Conservation (phyloP, 108 stramenopile species). For the Skeletonema grethae region DNA sequence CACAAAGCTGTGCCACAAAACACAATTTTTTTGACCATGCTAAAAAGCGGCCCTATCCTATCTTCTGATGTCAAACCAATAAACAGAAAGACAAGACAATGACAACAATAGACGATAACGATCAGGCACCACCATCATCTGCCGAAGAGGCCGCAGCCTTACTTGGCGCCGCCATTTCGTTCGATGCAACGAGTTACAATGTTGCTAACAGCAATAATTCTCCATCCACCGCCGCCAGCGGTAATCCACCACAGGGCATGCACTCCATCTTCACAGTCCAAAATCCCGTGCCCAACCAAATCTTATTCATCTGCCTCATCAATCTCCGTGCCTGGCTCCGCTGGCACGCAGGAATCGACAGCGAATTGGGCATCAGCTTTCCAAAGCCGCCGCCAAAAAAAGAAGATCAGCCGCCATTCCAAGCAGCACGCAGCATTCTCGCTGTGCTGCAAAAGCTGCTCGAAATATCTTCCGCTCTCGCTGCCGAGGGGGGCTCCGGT, state of each 20-base stretch:
- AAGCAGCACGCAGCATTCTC: conserved; percentile 76
- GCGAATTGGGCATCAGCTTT: conserved; percentile 10
- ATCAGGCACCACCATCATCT: conserved; percentile 60
- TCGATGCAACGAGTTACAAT: conserved; percentile 19
- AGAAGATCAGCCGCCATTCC: conserved; percentile 36
- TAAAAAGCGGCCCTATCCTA: no score
- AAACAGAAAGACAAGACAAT: not conserved
- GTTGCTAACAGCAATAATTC: not conserved
- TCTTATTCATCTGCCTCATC: conserved; percentile 64
- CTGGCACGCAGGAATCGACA: conserved; percentile 43
- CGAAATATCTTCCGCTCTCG: conserved; percentile 61
- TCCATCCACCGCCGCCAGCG: not conserved
- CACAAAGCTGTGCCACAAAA: no score
- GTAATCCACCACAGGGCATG: conserved; percentile 74
- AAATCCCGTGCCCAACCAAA: conserved; percentile 68
- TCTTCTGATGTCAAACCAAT: no score
- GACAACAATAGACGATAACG: conserved; percentile 11
- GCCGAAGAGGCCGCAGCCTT: conserved; percentile 86
- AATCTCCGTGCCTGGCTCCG: conserved; percentile 67
- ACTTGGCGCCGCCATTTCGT: conserved; percentile 70
- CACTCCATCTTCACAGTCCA: conserved; percentile 74
- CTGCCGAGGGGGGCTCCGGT: conserved; percentile 15
- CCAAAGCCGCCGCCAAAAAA: not conserved
- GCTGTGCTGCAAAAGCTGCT: conserved; percentile 84
- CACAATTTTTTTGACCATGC: no score